Conservation (phyloP, 2,329 filamentous ascomycete genomes). For the Penicillium nordicum region DNA sequence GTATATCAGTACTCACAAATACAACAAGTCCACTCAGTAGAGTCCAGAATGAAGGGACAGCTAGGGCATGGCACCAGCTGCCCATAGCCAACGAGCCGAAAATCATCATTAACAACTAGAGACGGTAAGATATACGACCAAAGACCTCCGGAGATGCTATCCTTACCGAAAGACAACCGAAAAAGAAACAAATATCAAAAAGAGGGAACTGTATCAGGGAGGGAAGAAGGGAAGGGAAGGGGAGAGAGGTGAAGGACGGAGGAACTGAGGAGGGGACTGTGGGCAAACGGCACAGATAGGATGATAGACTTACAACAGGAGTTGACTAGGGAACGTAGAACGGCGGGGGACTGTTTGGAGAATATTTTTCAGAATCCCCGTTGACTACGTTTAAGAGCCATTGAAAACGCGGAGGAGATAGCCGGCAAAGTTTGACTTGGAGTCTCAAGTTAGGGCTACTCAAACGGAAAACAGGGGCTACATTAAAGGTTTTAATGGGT, state of each 20-base stretch:
- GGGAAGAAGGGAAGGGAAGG: neutral
- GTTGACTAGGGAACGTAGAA: no score
- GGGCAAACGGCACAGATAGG: neutral
- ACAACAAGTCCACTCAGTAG: neutral
- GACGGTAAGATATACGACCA: neutral
- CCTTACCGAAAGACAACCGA: neutral
- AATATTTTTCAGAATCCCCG: neutral
- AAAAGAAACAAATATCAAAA: neutral
- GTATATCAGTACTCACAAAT: conserved; percentile 6
- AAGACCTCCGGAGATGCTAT: neutral
- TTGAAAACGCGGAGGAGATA: neutral
- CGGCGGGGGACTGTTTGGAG: neutral
- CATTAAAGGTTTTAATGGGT: neutral
- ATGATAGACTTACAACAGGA: neutral
- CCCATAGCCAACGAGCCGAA: neutral
- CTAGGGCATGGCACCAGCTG: neutral
- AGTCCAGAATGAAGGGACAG: neutral
- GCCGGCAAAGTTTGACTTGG: conserved; percentile 3
- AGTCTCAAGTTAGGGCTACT: neutral
- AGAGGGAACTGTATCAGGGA: neutral
- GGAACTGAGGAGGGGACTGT: neutral
- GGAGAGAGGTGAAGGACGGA: neutral
- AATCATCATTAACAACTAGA: neutral
- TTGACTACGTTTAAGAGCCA: neutral
- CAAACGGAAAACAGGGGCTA: conserved; percentile 1